Base-by-base conservation (phyloP, 1,284 basidiomycete genomes). In the Heliocybe sulcata region DNA sequence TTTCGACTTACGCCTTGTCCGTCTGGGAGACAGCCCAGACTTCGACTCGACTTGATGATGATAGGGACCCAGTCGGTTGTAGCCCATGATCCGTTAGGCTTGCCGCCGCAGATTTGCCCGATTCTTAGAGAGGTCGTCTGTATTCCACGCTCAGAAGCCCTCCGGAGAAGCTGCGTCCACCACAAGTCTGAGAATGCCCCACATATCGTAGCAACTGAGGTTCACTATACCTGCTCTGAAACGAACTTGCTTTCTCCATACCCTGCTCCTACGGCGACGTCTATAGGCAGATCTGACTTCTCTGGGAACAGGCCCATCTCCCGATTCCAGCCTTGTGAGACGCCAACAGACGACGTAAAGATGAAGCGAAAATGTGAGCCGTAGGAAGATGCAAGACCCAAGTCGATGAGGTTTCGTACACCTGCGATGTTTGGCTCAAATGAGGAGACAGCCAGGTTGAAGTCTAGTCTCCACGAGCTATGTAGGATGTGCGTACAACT, bases 381-480 rank as follows among this genome's bases (percentile, higher is more conserved):
- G 16, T 57, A 56, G 3, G 51, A 23, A 1, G 62, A 49, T 1
- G 49, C 42, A 2, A 63, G 53, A 1, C 69, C 72, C 2, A 76
- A 61, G 35, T 74, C 68, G 4, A 31, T 31, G 29, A 31, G 29
- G 12, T 31, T 31, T 31, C 29, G 29, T 31, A 31, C 29, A 31
- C 29, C 29, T 31, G 4, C 29, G 29, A 31, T 31, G 29, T 31
- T 31, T 31, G 29, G 12, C 29, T 31, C 29, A 31, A 31, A 31
- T 12, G 29, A 31, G 4, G 29, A 31, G 29, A 31, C 29, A 31
- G 29, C 29, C 23, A 71, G 55, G 56, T 75, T 77, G 62, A 76
- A 77, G 55, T 76, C 69, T 20, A 75, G 63, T 16, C 63, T 64
- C 74, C 74, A 76, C 1, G 74, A 72, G 38, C 67, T 70, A 54